Conservation (phyloP, 257 asterid species). For the Cinchona pubescens region DNA sequence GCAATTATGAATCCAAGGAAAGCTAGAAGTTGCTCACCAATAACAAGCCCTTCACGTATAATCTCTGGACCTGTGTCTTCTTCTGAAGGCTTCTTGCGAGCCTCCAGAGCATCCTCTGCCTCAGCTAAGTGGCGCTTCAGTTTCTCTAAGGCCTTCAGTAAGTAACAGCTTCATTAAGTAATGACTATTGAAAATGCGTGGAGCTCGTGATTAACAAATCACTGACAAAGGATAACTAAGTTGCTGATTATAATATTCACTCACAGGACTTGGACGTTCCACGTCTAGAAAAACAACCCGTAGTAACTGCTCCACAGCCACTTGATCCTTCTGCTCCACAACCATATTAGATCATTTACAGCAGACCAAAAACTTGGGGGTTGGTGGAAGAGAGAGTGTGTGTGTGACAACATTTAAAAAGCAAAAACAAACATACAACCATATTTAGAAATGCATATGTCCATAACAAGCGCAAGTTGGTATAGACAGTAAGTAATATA, state of each 20-base stretch:
- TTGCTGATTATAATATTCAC: constrained; percentile 33
- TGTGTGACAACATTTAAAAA: neutral
- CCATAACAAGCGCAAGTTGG: neutral
- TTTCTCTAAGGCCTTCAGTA: constrained; percentile 69
- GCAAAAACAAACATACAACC: neutral
- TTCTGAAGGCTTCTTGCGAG: constrained; percentile 75
- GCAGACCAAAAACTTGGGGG: no score
- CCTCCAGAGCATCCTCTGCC: constrained; percentile 81
- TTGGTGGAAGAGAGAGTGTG: no score
- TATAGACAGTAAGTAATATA: no score
- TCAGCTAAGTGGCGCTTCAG: constrained; percentile 72
- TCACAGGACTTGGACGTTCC: constrained; percentile 76
- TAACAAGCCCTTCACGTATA: constrained; percentile 89
- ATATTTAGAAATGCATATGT: neutral
- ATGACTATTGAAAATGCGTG: neutral
- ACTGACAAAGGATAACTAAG: no score
- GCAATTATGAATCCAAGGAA: no score
- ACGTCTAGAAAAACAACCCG: constrained; percentile 79
- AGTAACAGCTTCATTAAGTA: neutral
- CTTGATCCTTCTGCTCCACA: constrained; percentile 89
- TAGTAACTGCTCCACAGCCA: constrained; percentile 83
- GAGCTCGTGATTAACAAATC: no score
- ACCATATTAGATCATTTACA: no score
- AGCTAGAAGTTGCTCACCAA: constrained; percentile 94
- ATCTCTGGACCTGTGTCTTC: constrained; percentile 71